phyloP scores from a whole-genome alignment of 2,329 filamentous ascomycete species.

The Fusarium floridanum region DNA sequence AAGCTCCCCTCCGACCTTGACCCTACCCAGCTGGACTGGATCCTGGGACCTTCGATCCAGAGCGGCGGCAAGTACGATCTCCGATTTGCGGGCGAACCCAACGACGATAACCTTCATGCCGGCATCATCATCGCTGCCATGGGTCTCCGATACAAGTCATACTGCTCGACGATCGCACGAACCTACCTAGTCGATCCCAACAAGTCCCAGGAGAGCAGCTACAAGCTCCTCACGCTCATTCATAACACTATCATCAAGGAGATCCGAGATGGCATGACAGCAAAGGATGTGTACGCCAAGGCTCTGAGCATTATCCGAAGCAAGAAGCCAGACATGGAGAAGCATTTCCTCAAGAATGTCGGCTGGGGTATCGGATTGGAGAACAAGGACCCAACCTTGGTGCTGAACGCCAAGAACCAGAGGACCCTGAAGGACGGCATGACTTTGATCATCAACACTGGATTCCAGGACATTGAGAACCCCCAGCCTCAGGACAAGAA shows the following conservation, averaged over 20 bases:
- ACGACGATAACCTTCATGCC: conserved; percentile 85
- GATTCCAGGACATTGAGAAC: conserved; percentile 91
- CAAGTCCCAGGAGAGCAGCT: conserved; percentile 94
- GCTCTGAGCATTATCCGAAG: conserved; percentile 83
- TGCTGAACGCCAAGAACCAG: conserved; percentile 88
- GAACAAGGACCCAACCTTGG: conserved; percentile 83
- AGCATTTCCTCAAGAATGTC: conserved; percentile 93
- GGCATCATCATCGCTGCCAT: conserved; percentile 95
- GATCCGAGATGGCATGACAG: conserved; percentile 85
- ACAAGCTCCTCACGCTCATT: conserved; percentile 86
- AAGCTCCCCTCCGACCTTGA: conserved; percentile 92
- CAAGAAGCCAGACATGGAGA: conserved; percentile 95
- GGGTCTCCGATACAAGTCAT: conserved; percentile 94
- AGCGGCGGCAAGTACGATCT: conserved; percentile 97
- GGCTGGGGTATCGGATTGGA: conserved; percentile 95
- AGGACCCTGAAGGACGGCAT: conserved; percentile 93
- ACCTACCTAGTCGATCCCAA: conserved; percentile 98
- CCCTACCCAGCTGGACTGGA: conserved; percentile 91
- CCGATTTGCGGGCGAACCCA: conserved; percentile 81
- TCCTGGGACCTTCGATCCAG: conserved; percentile 89
- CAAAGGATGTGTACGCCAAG: conserved; percentile 93
- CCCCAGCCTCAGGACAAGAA: conserved; percentile 89
- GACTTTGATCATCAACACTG: conserved; percentile 92
- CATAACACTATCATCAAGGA: conserved; percentile 94
- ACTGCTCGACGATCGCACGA: conserved; percentile 90